Conservation (phyloP, 2,329 filamentous ascomycete genomes). For the Lecanicillium sp. region DNA sequence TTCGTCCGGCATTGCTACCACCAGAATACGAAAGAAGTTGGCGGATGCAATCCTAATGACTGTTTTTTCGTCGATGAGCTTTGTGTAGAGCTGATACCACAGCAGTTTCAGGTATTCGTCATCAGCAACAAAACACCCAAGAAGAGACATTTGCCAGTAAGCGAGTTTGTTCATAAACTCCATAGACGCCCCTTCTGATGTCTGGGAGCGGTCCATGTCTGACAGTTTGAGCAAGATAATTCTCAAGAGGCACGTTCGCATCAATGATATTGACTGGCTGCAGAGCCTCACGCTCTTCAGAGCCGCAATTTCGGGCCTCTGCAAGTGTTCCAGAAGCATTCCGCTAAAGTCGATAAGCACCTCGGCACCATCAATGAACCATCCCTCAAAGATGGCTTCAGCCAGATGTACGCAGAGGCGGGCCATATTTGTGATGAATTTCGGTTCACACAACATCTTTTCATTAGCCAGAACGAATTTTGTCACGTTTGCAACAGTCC, state of each 20-base stretch:
- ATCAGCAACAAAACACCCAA: slow-evolving; percentile 69
- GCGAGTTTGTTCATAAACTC: slow-evolving; percentile 75
- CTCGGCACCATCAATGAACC: slow-evolving; percentile 86
- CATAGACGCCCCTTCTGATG: slow-evolving; percentile 52
- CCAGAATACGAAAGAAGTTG: slow-evolving; percentile 80
- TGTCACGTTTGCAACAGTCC: slow-evolving; percentile 62
- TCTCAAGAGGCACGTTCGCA: slow-evolving; percentile 70
- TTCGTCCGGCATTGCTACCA: slow-evolving; percentile 88
- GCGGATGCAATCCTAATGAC: slow-evolving; percentile 68
- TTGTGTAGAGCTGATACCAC: slow-evolving; percentile 88
- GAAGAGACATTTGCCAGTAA: slow-evolving; percentile 91
- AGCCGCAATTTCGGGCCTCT: slow-evolving; percentile 70
- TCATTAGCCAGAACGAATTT: slow-evolving; percentile 64
- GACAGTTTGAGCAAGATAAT: slow-evolving; percentile 75
- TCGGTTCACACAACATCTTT: slow-evolving; percentile 68
- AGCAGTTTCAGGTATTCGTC: slow-evolving; percentile 77
- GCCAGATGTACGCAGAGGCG: slow-evolving; percentile 73
- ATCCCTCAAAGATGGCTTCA: slow-evolving; percentile 90
- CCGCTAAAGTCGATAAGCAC: slow-evolving; percentile 79
- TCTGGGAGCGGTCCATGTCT: slow-evolving; percentile 62
- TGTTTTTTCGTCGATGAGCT: slow-evolving; percentile 63
- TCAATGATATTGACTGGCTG: slow-evolving; percentile 67
- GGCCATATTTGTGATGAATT: slow-evolving; percentile 77
- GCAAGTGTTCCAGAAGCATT: slow-evolving; percentile 77
- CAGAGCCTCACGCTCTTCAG: slow-evolving; percentile 90